A percentile compares a stretch with the other conserved stretches of the same genome.
Evolutionary conservation across 441 rosid genomes (phyloP).

Genomic region (Mallotus repandus): DNA sequence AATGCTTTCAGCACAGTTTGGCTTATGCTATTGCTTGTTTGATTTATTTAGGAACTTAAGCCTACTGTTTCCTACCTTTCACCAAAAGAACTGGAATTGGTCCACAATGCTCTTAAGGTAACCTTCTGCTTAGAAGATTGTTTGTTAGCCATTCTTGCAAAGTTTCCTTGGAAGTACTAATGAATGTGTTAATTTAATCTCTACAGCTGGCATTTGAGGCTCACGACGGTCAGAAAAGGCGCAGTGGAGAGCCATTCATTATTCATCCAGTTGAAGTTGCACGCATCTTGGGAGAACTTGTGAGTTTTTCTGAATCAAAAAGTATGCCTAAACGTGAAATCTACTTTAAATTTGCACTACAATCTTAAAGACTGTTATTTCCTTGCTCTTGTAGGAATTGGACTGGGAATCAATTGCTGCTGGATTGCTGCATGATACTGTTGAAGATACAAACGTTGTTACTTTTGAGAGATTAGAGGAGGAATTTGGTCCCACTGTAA

Average conservation of each 20-base stretch:
- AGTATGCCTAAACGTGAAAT: slow-evolving; percentile 16
- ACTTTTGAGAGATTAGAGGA: slow-evolving; percentile 93
- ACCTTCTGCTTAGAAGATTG: slow-evolving; percentile 22
- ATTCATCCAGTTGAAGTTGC: slow-evolving; percentile 97
- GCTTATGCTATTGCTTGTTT: slow-evolving; percentile 26
- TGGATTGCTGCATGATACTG: slow-evolving; percentile 96
- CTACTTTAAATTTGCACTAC: slow-evolving; percentile 21
- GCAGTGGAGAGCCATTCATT: slow-evolving; percentile 93
- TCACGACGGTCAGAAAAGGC: slow-evolving; percentile 87
- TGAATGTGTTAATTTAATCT: slow-evolving; percentile 34
- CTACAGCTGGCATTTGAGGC: slow-evolving; percentile 92
- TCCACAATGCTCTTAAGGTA: slow-evolving; percentile 78
- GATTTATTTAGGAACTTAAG: slow-evolving; percentile 64
- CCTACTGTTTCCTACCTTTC: slow-evolving; percentile 79
- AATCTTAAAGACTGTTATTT: slow-evolving; percentile 27
- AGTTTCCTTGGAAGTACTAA: slow-evolving; percentile 20
- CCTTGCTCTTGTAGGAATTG: slow-evolving; percentile 63
- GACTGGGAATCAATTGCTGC: slow-evolving; percentile 99
- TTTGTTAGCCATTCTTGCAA: not conserved
- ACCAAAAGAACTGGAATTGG: slow-evolving; percentile 78
- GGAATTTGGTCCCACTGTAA: slow-evolving; percentile 85
- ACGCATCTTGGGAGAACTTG: slow-evolving; percentile 91
- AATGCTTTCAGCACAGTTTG: slow-evolving; percentile 12
- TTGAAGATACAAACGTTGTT: slow-evolving; percentile 93
- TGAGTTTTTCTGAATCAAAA: slow-evolving; percentile 41